Percentiles rank a stretch among this genome's conserved stretches.
phyloP scores from a whole-genome alignment of 2,329 filamentous ascomycete species.

The Blastomyces gilchristii region DNA sequence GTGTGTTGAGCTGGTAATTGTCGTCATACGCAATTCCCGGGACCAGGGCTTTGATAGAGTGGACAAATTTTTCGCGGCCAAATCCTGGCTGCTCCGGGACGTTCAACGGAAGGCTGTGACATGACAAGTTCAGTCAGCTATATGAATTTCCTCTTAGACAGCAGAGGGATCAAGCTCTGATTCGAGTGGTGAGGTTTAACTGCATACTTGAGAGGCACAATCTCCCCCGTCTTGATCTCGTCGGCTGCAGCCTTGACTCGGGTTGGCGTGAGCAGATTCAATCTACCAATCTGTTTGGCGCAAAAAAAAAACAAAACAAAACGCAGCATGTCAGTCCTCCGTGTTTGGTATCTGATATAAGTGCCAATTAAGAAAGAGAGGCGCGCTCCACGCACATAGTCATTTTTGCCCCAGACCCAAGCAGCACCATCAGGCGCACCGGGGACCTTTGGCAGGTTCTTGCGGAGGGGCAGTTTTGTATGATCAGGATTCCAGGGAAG shows the following conservation, averaged over 20 bases:
- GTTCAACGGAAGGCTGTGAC: constrained; percentile 41
- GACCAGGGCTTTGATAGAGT: constrained; percentile 41
- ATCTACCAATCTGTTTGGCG: constrained; percentile 28
- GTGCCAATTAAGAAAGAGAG: background rate
- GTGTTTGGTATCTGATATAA: constrained; percentile 6
- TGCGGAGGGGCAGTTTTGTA: constrained; percentile 43
- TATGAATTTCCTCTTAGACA: background rate
- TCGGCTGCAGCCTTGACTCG: constrained; percentile 44
- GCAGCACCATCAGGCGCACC: constrained; percentile 47
- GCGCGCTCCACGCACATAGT: constrained; percentile 31
- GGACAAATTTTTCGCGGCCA: constrained; percentile 43
- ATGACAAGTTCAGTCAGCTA: background rate
- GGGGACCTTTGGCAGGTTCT: constrained; percentile 43
- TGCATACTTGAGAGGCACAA: constrained; percentile 44
- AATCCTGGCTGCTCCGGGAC: constrained; percentile 46
- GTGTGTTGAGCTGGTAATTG: constrained; percentile 39
- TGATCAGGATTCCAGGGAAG: constrained; percentile 47
- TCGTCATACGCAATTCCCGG: constrained; percentile 36
- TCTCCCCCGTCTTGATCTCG: constrained; percentile 47
- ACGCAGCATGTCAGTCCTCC: background rate
- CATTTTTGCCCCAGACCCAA: constrained; percentile 52
- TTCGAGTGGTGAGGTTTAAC: background rate
- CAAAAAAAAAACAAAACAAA: background rate
- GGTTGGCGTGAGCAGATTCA: constrained; percentile 48
- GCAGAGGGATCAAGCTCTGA: background rate